Conservation (phyloP, 2,329 filamentous ascomycete genomes). For the Curvularia eragrostidis region DNA sequence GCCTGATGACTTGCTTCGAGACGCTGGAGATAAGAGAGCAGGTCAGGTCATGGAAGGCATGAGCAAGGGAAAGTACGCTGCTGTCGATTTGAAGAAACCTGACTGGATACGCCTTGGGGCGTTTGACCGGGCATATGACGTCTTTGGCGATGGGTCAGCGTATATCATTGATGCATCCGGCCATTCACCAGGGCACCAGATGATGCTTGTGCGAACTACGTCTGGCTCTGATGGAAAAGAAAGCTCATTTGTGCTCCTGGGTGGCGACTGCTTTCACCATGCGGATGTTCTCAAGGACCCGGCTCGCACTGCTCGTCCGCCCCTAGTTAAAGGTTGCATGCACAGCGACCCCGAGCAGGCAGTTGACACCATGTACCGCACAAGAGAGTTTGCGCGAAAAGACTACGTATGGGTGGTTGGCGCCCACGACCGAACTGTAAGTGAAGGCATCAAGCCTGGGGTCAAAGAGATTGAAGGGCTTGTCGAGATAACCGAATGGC, state of each 20-base stretch:
- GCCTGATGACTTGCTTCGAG: slow-evolving; percentile 37
- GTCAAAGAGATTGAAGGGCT: slow-evolving; percentile 35
- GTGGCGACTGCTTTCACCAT: slow-evolving; percentile 45
- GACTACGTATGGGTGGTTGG: slow-evolving; percentile 42
- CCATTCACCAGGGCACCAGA: slow-evolving; percentile 61
- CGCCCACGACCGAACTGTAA: slow-evolving; percentile 42
- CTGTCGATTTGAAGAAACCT: slow-evolving; percentile 32
- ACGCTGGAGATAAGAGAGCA: slow-evolving; percentile 31
- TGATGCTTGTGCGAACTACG: slow-evolving; percentile 41
- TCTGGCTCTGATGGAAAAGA: slow-evolving; percentile 8
- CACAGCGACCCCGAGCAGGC: slow-evolving; percentile 38
- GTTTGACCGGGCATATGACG: slow-evolving; percentile 56
- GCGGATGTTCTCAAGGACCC: slow-evolving; percentile 38
- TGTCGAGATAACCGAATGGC: slow-evolving; percentile 35
- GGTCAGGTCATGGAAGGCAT: slow-evolving; percentile 35
- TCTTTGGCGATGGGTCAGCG: slow-evolving; percentile 58
- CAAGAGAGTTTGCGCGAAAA: slow-evolving; percentile 29
- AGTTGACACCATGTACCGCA: slow-evolving; percentile 36
- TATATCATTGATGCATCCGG: slow-evolving; percentile 61
- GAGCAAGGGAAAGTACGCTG: slow-evolving; percentile 37
- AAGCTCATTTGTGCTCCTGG: slow-evolving; percentile 40
- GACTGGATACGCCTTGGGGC: slow-evolving; percentile 49
- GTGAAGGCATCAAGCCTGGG: slow-evolving; percentile 28
- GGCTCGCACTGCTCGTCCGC: slow-evolving; percentile 36
- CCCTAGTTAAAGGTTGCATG: slow-evolving; percentile 38